Percentiles rank a stretch among this genome's conserved stretches.
Evolutionary conservation across 2,329 filamentous ascomycete species (phyloP).

Genomic region (Acarospora socialis): DNA sequence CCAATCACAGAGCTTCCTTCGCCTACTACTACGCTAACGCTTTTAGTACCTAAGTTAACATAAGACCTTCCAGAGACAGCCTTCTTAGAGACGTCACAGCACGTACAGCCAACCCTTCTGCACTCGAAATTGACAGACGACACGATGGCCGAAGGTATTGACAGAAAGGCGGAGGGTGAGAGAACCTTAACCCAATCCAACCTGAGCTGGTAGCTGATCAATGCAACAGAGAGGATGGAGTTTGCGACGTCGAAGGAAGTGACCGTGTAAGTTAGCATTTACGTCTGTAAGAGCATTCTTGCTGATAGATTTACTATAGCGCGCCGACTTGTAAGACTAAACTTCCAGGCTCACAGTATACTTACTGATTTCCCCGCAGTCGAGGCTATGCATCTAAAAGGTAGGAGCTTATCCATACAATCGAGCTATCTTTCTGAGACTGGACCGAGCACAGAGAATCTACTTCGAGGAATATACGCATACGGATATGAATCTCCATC

Average conservation of each 20-base stretch:
- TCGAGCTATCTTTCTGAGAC: too few species aligned
- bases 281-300: conserved; percentile 27
- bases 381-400: conserved; percentile 92
- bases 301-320: conserved; percentile 10
- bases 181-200: neutral
- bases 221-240: conserved; percentile 67
- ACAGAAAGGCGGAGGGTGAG: conserved; percentile 67
- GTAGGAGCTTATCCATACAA: too few species aligned
- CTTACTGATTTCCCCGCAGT: conserved; percentile 67
- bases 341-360: neutral
- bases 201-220: neutral
- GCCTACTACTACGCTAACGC: too few species aligned
- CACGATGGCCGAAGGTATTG: conserved; percentile 83
- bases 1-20: too few species aligned
- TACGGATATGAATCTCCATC: conserved; percentile 98
- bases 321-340: conserved; percentile 16
- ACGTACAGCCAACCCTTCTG: too few species aligned
- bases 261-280: too few species aligned
- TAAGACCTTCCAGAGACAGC: too few species aligned
- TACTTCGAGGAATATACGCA: conserved; percentile 92
- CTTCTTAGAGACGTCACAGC: too few species aligned
- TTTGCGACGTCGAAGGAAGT: conserved; percentile 98
- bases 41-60: too few species aligned
- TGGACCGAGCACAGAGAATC: too few species aligned
- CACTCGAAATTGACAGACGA: too few species aligned